Evolutionary conservation across 805 yeast species (phyloP).

Genomic region (Zygosaccharomyces bisporus): DNA sequence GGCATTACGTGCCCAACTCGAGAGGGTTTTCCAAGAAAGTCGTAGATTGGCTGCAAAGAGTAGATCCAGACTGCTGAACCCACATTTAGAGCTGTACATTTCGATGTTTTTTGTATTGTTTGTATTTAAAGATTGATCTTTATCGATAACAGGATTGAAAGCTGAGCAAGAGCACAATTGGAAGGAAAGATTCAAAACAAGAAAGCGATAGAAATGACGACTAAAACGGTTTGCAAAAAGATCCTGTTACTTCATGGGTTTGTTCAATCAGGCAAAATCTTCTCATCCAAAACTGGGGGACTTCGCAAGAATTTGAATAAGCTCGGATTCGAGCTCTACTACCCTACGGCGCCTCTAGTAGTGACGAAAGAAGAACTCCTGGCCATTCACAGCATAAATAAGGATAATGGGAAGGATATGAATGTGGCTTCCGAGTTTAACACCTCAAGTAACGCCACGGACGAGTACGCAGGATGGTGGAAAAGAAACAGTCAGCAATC

Average conservation of each 20-base stretch:
- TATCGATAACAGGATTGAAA: background rate
- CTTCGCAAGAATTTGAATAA: conserved; percentile 65
- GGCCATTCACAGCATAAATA: conserved; percentile 7
- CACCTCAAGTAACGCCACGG: conserved; percentile 22
- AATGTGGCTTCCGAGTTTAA: conserved; percentile 39
- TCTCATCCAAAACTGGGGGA: conserved; percentile 82
- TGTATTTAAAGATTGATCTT: background rate
- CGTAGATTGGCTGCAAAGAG: conserved; percentile 33
- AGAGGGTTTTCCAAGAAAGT: conserved; percentile 42
- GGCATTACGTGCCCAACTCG: conserved; percentile 91
- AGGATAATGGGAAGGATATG: conserved; percentile 22
- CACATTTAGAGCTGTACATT: background rate
- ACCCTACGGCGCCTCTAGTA: conserved; percentile 67
- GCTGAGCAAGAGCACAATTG: background rate
- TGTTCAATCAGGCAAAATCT: conserved; percentile 75
- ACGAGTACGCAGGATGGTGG: conserved; percentile 66
- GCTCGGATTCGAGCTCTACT: conserved; percentile 62
- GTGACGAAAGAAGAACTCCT: conserved; percentile 54
- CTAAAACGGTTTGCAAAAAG: conserved; percentile 31
- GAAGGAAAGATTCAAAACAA: background rate
- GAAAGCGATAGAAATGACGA: background rate
- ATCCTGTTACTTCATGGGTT: conserved; percentile 86
- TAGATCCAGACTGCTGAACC: background rate
- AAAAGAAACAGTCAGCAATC: conserved; percentile 37
- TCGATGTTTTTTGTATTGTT: background rate